These are phyloP conservation scores for Pichia deserticola DNA, from an alignment of 805 yeast species.

Conservation along the genomic window DNA sequence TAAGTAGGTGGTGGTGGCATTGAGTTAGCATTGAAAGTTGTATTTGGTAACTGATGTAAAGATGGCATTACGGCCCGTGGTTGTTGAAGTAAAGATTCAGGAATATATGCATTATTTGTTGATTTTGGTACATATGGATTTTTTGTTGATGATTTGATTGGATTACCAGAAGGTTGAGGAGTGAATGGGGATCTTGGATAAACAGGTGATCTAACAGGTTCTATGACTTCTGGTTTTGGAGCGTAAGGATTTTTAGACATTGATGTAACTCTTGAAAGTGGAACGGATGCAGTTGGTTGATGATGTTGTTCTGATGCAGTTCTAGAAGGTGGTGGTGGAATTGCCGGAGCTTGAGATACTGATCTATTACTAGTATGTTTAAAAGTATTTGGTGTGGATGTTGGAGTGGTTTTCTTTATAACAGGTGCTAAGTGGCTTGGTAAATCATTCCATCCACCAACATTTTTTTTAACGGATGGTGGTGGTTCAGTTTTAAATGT, in stretches of 20 bases:
- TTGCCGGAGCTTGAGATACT: constrained; percentile 25
- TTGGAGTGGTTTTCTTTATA: constrained; percentile 9
- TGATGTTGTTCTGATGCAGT: neutral
- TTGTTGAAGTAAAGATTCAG: constrained; percentile 4
- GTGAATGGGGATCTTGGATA: constrained; percentile 1
- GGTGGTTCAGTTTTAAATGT: constrained; percentile 13
- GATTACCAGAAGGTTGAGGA: constrained; percentile 15
- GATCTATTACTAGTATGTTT: constrained; percentile 16
- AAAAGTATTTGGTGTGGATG: constrained; percentile 13
- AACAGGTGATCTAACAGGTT: constrained; percentile 17
- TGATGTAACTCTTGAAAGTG: neutral
- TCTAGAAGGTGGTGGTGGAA: constrained; percentile 27
- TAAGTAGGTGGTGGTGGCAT: constrained; percentile 15
- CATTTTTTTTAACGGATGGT: constrained; percentile 34
- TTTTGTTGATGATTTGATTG: neutral
- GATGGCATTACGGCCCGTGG: neutral
- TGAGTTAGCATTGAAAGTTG: constrained; percentile 3
- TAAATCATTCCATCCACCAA: constrained; percentile 68
- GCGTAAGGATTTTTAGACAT: constrained; percentile 28
- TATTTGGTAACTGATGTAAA: neutral
- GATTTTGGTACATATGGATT: constrained; percentile 8
- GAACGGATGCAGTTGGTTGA: neutral
- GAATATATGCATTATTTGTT: constrained; percentile 11
- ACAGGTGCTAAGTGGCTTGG: constrained; percentile 38
- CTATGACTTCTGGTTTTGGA: constrained; percentile 23